Conservation (phyloP, 208 protist genomes). For the Crithidia brevicula region DNA sequence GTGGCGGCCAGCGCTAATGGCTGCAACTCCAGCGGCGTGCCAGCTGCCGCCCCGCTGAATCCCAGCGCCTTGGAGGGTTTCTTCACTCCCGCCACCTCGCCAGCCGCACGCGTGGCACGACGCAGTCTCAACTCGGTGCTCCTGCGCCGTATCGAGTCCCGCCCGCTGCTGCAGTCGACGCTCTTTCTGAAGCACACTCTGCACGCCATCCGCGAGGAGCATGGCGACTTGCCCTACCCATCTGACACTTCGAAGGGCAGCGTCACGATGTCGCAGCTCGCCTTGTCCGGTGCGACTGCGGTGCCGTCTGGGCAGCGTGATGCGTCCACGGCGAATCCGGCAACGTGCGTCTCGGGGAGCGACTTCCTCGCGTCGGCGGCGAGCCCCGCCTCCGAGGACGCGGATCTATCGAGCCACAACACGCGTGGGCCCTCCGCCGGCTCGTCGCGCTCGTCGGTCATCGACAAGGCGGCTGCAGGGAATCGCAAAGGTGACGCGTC, state of each 20-base stretch:
- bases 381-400: slow-evolving; percentile 11
- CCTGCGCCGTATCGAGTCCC: slow-evolving; percentile 42
- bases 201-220: slow-evolving; percentile 15
- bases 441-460: slow-evolving; percentile 7
- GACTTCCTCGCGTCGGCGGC: no score
- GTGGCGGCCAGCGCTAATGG: no score
- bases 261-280: slow-evolving; percentile 9
- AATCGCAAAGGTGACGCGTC: not conserved
- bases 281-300: slow-evolving; percentile 7
- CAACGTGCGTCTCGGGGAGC: not conserved
- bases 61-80: slow-evolving; percentile 1
- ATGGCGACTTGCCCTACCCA: not conserved
- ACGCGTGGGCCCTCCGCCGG: slow-evolving; percentile 3
- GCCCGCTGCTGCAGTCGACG: slow-evolving; percentile 67
- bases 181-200: slow-evolving; percentile 55
- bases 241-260: slow-evolving; percentile 1
- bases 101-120: slow-evolving; percentile 1
- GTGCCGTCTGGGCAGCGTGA: slow-evolving; percentile 10
- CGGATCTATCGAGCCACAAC: slow-evolving; percentile 4
- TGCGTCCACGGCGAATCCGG: not conserved
- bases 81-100: slow-evolving; percentile 2
- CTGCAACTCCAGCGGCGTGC: no score
- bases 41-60: no score
- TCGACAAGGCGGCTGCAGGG: not conserved
- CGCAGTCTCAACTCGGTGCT: slow-evolving; percentile 35